These are phyloP conservation scores for Mucor mucedo DNA, from an alignment of 371 early-diverging fungal genomes.

Conservation along the genomic window DNA sequence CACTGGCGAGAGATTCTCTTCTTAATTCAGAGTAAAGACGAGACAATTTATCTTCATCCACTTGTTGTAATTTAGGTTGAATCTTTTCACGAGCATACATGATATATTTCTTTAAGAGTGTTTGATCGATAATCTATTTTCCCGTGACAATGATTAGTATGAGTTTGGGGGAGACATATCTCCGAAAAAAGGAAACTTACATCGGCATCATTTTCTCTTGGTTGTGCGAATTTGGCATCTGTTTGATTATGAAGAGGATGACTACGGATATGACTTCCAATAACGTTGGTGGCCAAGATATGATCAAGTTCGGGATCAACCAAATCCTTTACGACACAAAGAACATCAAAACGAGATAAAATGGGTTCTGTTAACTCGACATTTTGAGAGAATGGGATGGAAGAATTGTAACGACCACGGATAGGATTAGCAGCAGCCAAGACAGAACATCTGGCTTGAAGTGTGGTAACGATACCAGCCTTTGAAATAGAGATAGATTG, in stretches of 20 bases:
- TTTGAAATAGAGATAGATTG: conserved; percentile 98
- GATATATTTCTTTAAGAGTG: conserved; percentile 95
- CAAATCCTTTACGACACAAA: conserved; percentile 97
- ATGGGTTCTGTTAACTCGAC: conserved; percentile 99
- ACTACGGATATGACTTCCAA: conserved; percentile 88
- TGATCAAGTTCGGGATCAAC: conserved; percentile 91
- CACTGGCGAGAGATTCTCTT: conserved; percentile 88
- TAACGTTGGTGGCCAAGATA: conserved; percentile 94
- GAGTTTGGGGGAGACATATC: background rate
- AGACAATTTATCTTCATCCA: conserved; percentile 90
- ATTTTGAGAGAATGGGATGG: conserved; percentile 95
- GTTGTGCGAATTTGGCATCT: conserved; percentile 40
- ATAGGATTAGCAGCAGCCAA: conserved; percentile 99
- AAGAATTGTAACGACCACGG: conserved; percentile 96
- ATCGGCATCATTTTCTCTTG: conserved; percentile 51
- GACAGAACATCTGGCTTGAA: conserved; percentile 96
- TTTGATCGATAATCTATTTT: conserved; percentile 78
- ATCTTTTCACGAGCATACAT: conserved; percentile 94
- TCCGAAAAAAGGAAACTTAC: conserved; percentile 21
- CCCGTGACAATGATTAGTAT: conserved; percentile 2
- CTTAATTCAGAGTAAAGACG: conserved; percentile 93
- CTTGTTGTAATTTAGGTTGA: conserved; percentile 83
- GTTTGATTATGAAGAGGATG: conserved; percentile 74
- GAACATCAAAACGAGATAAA: conserved; percentile 99
- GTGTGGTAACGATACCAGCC: conserved; percentile 95